Conservation (phyloP, 306 rosid species). For the Prunus persica region Prunus_persica_NCBIv2 NC_034016.1:21118001-21118500, state of each 20-base stretch:
- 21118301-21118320: conserved; percentile 69
- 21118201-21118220: conserved; percentile 82
- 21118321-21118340: conserved; percentile 68
- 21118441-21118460: conserved; percentile 43
- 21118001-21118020: conserved; percentile 72
- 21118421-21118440: conserved; percentile 81
- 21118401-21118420: conserved; percentile 89
- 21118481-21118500: background rate
- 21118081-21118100: background rate
- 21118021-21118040: conserved; percentile 82
- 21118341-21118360: conserved; percentile 82
- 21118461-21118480: background rate
- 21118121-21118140: background rate
- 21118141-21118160: background rate
- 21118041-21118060: conserved; percentile 97
- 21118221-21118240: conserved; percentile 71
- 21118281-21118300: conserved; percentile 87
- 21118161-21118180: conserved; percentile 80
- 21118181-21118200: conserved; percentile 90
- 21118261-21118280: conserved; percentile 82
- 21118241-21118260: conserved; percentile 88
- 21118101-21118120: background rate
- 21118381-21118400: conserved; percentile 83
- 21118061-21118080: conserved; percentile 13
- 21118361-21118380: conserved; percentile 81